Evolutionary conservation across 495 filamentous ascomycete genomes (phyloP).

Genomic region (Amniculicola lignicola): DNA sequence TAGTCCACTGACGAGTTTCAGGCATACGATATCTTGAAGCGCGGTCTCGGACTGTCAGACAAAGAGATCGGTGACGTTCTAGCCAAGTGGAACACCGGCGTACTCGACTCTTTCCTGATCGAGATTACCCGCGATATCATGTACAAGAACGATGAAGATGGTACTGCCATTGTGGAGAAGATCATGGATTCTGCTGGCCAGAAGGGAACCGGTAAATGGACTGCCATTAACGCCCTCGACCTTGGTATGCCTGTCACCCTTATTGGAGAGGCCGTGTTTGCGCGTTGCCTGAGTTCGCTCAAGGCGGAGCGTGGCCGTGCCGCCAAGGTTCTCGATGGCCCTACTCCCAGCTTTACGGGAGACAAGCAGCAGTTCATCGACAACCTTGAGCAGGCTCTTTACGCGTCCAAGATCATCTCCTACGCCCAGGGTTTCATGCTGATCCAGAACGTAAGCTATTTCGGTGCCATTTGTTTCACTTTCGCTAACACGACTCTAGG

Average conservation of each 20-base stretch:
- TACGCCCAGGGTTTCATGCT: constrained; percentile 99
- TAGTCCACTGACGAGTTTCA: constrained; percentile 41
- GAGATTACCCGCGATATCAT: constrained; percentile 98
- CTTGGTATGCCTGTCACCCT: constrained; percentile 98
- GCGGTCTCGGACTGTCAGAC: constrained; percentile 75
- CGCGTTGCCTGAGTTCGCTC: constrained; percentile 87
- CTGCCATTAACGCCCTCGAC: constrained; percentile 96
- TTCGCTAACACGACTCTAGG: constrained; percentile 47
- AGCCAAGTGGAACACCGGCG: constrained; percentile 95
- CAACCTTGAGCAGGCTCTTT: constrained; percentile 96
- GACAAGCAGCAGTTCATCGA: constrained; percentile 90
- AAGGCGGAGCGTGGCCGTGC: constrained; percentile 91
- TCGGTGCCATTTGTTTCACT: not conserved
- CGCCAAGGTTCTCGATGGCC: constrained; percentile 71
- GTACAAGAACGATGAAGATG: constrained; percentile 94
- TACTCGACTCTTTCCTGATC: constrained; percentile 98
- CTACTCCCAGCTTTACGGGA: constrained; percentile 74
- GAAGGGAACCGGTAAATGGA: constrained; percentile 99
- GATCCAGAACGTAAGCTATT: constrained; percentile 81
- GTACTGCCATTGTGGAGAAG: constrained; percentile 88
- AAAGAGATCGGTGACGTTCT: constrained; percentile 96
- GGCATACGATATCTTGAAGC: constrained; percentile 99
- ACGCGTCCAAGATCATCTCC: constrained; percentile 99
- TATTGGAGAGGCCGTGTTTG: constrained; percentile 95
- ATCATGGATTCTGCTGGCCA: constrained; percentile 98